Evolutionary conservation across 2,329 filamentous ascomycete species (phyloP), one percentile per base, ranked within the genome.

Genomic region (Onygena corvina): DNA sequence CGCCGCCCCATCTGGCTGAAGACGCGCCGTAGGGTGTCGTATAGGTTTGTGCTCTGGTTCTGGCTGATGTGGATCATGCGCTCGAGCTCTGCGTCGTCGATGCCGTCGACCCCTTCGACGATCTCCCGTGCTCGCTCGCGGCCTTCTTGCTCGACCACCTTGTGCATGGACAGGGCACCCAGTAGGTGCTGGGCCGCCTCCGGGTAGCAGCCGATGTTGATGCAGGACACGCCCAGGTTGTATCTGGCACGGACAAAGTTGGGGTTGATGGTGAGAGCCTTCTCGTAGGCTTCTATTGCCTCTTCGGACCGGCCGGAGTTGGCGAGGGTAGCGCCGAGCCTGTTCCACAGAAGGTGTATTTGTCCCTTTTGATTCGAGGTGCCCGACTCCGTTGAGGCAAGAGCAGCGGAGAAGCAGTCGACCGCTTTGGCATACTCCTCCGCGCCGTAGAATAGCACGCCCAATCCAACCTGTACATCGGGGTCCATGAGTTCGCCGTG

Each of bases 371-470:
- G 82, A 69, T 95, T 96, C 52, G 81, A 84, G 6, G 80, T 79
- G 51, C 92, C 92, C 30, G 81, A 77, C 67, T 94, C 88, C 0
- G 86, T 87, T 20, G 81, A 86, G 52, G 86, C 85, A 20, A 98
- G 79, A 0, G 93, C 90, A 0, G 90, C 83, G 50, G 84, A 85
- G 77, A 98, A 98, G 73, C 93, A 98, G 72, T 98, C 92, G 31
- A 98, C 90, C 0, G 92, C 92, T 71, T 98, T 98, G 64, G 92
- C 86, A 71, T 95, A 96, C 63, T 96, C 90, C 68, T 98, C 92
- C 25, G 86, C 88, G 47, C 90, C 92, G 69, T 98, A 98, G 72
- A 98, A 96, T 12, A 98, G 77, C 3, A 98, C 92, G 30, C 93
- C 93, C 1, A 98, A 76, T 1, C 92, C 92, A 51, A 98, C 92